Percentiles rank a stretch among this genome's conserved stretches.
These are phyloP conservation scores for Geranium brycei DNA, from an alignment of 345 rosid species.

Conservation along the genomic window DNA sequence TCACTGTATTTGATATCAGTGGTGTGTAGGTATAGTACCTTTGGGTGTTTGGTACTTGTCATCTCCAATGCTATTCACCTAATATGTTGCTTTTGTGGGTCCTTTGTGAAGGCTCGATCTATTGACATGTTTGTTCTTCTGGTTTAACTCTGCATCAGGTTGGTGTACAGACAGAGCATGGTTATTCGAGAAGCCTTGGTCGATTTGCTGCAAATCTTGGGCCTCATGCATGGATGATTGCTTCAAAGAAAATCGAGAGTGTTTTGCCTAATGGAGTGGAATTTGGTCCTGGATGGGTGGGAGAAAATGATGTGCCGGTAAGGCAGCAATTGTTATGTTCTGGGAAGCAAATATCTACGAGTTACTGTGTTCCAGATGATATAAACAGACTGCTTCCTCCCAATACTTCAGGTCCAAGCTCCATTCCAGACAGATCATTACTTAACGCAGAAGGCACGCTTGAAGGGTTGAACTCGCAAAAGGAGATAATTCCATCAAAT, in stretches of 20 bases:
- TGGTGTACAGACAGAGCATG: constrained; percentile 57
- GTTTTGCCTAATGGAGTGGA: constrained; percentile 49
- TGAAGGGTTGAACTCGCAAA: not conserved
- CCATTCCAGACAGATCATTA: constrained; percentile 21
- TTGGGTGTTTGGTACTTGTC: too few species aligned
- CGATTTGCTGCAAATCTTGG: constrained; percentile 80
- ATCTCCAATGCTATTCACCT: not conserved
- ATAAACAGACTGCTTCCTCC: constrained; percentile 33
- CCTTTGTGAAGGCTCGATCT: not conserved
- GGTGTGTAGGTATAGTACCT: not conserved
- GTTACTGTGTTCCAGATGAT: constrained; percentile 13
- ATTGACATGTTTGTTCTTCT: not conserved
- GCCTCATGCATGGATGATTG: constrained; percentile 63
- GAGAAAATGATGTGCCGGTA: constrained; percentile 40
- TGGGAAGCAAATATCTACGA: too few species aligned
- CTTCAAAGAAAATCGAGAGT: constrained; percentile 52
- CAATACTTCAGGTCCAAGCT: constrained; percentile 23
- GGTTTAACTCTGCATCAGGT: constrained; percentile 38
- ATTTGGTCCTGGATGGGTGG: constrained; percentile 75
- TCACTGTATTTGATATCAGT: not conserved
- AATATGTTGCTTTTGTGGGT: not conserved
- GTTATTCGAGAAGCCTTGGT: constrained; percentile 81
- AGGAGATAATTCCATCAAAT: constrained; percentile 19
- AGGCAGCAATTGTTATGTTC: constrained; percentile 14
- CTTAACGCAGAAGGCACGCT: constrained; percentile 22